Evolutionary conservation across 805 yeast species (phyloP).

Genomic region (Cyberlindnera suaveolens): DNA sequence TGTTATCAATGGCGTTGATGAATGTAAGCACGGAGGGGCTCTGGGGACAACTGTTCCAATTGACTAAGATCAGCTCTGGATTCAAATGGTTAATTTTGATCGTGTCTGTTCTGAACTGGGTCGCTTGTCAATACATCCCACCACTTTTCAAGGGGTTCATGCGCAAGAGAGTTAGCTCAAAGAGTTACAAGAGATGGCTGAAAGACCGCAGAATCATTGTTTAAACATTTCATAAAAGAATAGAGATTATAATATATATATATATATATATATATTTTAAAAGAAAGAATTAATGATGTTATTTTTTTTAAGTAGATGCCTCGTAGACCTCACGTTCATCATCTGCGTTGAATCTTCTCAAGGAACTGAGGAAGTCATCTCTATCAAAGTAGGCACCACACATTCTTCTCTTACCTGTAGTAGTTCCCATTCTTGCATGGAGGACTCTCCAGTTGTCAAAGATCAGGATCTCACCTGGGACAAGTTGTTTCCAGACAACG

Average conservation of each 20-base stretch:
- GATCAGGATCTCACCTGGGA: slow-evolving; percentile 60
- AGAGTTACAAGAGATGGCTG: slow-evolving; percentile 30
- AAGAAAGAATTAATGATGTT: not conserved
- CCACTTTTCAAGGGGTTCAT: slow-evolving; percentile 25
- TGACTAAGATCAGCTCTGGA: slow-evolving; percentile 49
- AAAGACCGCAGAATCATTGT: slow-evolving; percentile 12
- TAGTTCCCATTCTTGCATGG: slow-evolving; percentile 56
- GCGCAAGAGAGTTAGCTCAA: slow-evolving; percentile 32
- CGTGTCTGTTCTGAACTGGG: slow-evolving; percentile 44
- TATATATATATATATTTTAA: not conserved
- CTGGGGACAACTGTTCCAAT: slow-evolving; percentile 67
- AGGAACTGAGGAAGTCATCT: slow-evolving; percentile 53
- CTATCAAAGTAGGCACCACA: slow-evolving; percentile 69
- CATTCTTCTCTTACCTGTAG: slow-evolving; percentile 61
- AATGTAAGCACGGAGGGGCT: slow-evolving; percentile 41
- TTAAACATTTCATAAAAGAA: not conserved
- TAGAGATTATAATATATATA: not conserved
- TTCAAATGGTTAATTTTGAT: slow-evolving; percentile 49
- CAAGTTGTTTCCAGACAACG: slow-evolving; percentile 47
- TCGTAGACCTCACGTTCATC: slow-evolving; percentile 35
- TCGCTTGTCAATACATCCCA: slow-evolving; percentile 29
- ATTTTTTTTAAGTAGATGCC: slow-evolving; percentile 7
- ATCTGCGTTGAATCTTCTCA: slow-evolving; percentile 41
- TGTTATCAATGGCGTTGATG: slow-evolving; percentile 52
- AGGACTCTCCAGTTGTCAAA: slow-evolving; percentile 72